Percentiles rank a stretch among this genome's conserved stretches.
These are phyloP conservation scores for Leucosporidium scottii DNA, from an alignment of 768 basidiomycete genomes.

Conservation along the genomic window DNA sequence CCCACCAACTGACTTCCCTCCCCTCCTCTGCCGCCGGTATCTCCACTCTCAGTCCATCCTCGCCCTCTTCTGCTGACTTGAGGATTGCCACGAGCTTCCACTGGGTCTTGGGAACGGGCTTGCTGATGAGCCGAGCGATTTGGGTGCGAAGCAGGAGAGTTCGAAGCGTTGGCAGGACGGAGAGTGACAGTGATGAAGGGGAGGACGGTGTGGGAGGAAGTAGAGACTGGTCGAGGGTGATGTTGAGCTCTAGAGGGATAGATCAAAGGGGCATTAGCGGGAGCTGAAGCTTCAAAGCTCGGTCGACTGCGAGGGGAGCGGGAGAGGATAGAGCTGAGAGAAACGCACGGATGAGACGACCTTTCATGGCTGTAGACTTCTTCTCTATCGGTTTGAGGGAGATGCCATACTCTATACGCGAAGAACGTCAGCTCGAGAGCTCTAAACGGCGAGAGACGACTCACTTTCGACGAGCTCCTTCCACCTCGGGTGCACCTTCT, in stretches of 20 bases:
- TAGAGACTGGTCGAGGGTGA: background rate
- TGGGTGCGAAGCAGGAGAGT: conserved; percentile 23
- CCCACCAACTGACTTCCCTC: conserved; percentile 26
- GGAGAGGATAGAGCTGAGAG: background rate
- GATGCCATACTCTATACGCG: background rate
- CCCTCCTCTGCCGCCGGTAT: conserved; percentile 20
- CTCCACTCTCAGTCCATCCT: conserved; percentile 6
- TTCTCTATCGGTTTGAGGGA: background rate
- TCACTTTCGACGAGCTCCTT: conserved; percentile 49
- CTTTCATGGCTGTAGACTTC: background rate
- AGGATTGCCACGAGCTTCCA: conserved; percentile 7
- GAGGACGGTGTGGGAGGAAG: background rate
- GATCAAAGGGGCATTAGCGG: too few relatives aligned
- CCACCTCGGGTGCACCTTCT: conserved; percentile 60
- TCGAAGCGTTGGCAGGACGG: conserved; percentile 21
- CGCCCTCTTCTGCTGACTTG: background rate
- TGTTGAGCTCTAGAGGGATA: background rate
- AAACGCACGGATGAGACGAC: conserved; percentile 15
- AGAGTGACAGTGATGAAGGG: background rate
- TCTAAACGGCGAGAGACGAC: background rate
- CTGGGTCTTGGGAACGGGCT: conserved; percentile 12
- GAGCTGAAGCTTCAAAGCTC: too few relatives aligned
- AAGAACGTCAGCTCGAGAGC: background rate
- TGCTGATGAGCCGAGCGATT: conserved; percentile 9
- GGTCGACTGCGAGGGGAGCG: too few relatives aligned